Evolutionary conservation across 2,329 filamentous ascomycete genomes (phyloP), one percentile per base, ranked within the genome.

Genomic region (Alternaria infectoria): DNA sequence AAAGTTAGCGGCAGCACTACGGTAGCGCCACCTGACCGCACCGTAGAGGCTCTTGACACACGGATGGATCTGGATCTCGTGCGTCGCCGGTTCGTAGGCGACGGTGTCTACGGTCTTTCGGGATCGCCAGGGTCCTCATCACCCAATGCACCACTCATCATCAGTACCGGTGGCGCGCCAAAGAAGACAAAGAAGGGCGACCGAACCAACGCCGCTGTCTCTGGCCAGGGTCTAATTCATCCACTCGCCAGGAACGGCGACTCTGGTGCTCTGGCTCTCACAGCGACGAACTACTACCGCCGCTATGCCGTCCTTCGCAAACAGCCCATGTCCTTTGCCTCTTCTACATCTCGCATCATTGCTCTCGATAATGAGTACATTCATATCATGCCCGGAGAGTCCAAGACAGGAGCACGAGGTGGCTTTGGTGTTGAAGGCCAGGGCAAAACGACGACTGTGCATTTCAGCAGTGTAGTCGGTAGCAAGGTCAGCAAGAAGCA

Each of bases 351-450:
- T 71, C 88, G 91, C 61, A 87, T 93, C 10, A 83, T 96, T 45
- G 89, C 91, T 50, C 92, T 96, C 68, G 92, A 95, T 71, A 91
- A 91, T 63, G 93, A 96, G 77, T 96, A 94, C 77, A 88, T 96
- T 65, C 92, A 95, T 79, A 93, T 96, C 71, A 90, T 93, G 86
- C 91, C 92, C 3, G 81, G 81, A 6, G 81, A 82, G 25, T 73
- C 73, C 15, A 89, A 89, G 40, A 92, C 91, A 75, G 68, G 69
- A 4, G 65, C 57, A 1, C 61, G 69, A 1, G 61, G 63, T 5
- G 66, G 66, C 2, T 67, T 65, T 15, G 67, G 65, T 3, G 28
- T 69, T 10, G 70, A 73, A 30, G 71, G 66, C 5, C 87, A 88
- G 11, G 85, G 84, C 36, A 93, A 93, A 81, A 91, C 89, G 32